Percentiles rank a stretch among this genome's conserved stretches.
These are phyloP conservation scores for Elsinoe arachidis DNA, from an alignment of 2,329 filamentous ascomycete genomes.

Conservation along the genomic window DNA sequence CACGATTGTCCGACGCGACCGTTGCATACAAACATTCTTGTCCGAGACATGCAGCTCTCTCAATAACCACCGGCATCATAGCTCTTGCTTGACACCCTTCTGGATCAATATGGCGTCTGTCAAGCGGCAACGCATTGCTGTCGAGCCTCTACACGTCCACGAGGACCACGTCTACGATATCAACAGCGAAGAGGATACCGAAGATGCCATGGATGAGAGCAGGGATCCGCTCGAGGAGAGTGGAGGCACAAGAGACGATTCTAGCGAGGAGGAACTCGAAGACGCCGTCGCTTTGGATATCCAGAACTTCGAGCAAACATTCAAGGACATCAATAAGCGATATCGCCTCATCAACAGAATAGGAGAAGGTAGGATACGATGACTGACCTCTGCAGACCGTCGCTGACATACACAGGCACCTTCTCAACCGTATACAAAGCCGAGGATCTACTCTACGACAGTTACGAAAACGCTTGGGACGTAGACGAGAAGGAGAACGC, in stretches of 20 bases:
- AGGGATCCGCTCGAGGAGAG: conserved; percentile 42
- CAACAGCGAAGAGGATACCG: conserved; percentile 16
- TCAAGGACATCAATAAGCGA: conserved; percentile 71
- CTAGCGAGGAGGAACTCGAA: conserved; percentile 55
- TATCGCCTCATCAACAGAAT: conserved; percentile 94
- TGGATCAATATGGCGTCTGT: conserved; percentile 14
- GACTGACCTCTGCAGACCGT: not conserved
- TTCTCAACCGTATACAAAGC: conserved; percentile 99
- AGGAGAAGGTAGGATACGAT: conserved; percentile 63
- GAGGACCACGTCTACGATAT: conserved; percentile 16
- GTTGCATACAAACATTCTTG: conserved; percentile 5
- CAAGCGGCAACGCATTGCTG: conserved; percentile 7
- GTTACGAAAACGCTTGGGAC: conserved; percentile 83
- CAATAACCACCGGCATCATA: not conserved
- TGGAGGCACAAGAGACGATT: conserved; percentile 45
- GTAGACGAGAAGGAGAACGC: conserved; percentile 52
- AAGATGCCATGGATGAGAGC: conserved; percentile 37
- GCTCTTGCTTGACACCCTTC: not conserved
- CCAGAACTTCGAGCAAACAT: conserved; percentile 69
- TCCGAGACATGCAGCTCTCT: not conserved
- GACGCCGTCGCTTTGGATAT: conserved; percentile 73
- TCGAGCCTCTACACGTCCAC: conserved; percentile 10
- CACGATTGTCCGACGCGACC: not conserved
- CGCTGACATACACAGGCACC: conserved; percentile 53
- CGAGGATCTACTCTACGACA: conserved; percentile 78